Percentiles rank a stretch among this genome's conserved stretches.
These are phyloP conservation scores for Dryas octopetala DNA, from an alignment of 306 rosid genomes.

Conservation along the genomic window DNA sequence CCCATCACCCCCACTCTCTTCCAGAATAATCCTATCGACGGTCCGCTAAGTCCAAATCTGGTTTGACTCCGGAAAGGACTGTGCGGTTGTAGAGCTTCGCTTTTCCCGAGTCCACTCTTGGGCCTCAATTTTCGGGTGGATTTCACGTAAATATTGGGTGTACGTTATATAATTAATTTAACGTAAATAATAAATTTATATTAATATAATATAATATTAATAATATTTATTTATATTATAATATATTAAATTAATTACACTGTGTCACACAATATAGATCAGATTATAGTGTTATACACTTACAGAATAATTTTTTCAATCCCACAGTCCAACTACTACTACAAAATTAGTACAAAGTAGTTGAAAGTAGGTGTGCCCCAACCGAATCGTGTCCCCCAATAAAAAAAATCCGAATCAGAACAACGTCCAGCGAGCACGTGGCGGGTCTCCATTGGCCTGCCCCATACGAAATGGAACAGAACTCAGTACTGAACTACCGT, in stretches of 20 bases:
- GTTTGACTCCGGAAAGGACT: background rate
- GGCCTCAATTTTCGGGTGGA: background rate
- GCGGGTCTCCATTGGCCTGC: background rate
- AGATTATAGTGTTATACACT: too few species aligned
- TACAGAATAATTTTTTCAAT: too few species aligned
- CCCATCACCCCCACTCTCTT: background rate
- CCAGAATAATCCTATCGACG: constrained; percentile 4
- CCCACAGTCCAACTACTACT: background rate
- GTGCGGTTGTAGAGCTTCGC: background rate
- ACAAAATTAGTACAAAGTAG: background rate
- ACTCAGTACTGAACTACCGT: too few species aligned
- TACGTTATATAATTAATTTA: too few species aligned
- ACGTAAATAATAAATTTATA: too few species aligned
- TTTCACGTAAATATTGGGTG: background rate
- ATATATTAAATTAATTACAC: too few species aligned
- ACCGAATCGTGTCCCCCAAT: background rate
- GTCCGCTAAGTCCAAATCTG: background rate
- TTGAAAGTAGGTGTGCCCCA: background rate
- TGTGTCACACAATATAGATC: too few species aligned
- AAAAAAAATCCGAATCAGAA: background rate
- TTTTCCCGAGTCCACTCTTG: background rate
- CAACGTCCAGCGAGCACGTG: background rate
- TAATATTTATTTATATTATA: too few species aligned
- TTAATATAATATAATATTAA: too few species aligned
- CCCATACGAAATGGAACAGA: too few species aligned